A percentile compares a stretch with the other conserved stretches of the same genome.
phyloP scores from a whole-genome alignment of 257 asterid species.

The Scutellaria barbata region DNA sequence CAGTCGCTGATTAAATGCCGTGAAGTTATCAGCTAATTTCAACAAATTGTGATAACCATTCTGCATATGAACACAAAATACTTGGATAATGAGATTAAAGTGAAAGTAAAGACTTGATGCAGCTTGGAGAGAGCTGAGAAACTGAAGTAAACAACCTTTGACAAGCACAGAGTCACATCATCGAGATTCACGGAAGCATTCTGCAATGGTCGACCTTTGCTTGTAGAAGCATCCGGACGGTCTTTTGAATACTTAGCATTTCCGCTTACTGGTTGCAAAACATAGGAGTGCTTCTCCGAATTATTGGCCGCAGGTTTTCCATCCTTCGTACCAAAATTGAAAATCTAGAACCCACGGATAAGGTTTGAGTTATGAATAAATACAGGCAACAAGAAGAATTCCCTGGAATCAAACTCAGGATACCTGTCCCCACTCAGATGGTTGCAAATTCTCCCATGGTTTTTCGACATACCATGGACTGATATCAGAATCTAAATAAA shows the following conservation, averaged over 20 bases:
- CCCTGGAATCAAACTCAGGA: slow-evolving; percentile 33
- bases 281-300: slow-evolving; percentile 64
- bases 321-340: slow-evolving; percentile 78
- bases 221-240: slow-evolving; percentile 60
- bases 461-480: slow-evolving; percentile 73
- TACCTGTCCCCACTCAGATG: slow-evolving; percentile 91
- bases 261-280: slow-evolving; percentile 93
- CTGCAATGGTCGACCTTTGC: slow-evolving; percentile 67
- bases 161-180: slow-evolving; percentile 91
- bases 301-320: slow-evolving; percentile 69
- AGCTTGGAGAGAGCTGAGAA: slow-evolving; percentile 13
- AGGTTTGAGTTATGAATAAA: slow-evolving; percentile 30
- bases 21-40: slow-evolving; percentile 90
- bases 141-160: slow-evolving; percentile 64
- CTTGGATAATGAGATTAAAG: slow-evolving; percentile 8
- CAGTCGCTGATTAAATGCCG: slow-evolving; percentile 90
- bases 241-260: slow-evolving; percentile 83
- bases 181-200: slow-evolving; percentile 85
- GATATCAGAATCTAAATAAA: slow-evolving; percentile 87
- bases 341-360: slow-evolving; percentile 59
- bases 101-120: slow-evolving; percentile 7
- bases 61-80: slow-evolving; percentile 51
- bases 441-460: slow-evolving; percentile 83
- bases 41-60: slow-evolving; percentile 82
- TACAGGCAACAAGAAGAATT: slow-evolving; percentile 27